phyloP scores from a whole-genome alignment of 805 yeast species.

The Zygosaccharomyces bisporus region DNA sequence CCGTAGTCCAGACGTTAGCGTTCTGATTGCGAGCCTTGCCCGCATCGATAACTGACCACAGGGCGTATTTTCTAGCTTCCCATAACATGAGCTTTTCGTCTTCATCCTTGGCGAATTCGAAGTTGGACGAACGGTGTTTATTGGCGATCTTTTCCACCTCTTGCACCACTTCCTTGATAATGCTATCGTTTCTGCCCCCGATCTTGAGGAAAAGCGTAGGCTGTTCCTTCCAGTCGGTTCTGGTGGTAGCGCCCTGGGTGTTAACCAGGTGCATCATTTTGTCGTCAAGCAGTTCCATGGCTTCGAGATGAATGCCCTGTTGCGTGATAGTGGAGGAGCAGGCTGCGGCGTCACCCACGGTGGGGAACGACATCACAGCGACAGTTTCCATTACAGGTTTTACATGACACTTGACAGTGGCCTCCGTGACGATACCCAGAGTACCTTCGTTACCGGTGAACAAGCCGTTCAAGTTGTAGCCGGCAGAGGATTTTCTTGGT shows the following conservation, averaged over 20 bases:
- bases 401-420: constrained; percentile 65
- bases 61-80: constrained; percentile 69
- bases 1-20: constrained; percentile 68
- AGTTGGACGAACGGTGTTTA: constrained; percentile 51
- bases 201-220: constrained; percentile 66
- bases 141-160: constrained; percentile 50
- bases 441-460: constrained; percentile 80
- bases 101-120: constrained; percentile 59
- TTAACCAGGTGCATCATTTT: constrained; percentile 67
- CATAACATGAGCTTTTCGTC: constrained; percentile 66
- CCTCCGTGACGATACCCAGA: constrained; percentile 72
- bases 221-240: constrained; percentile 50
- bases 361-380: constrained; percentile 63
- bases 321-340: constrained; percentile 61
- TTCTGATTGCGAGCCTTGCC: constrained; percentile 46
- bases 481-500: constrained; percentile 76
- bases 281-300: constrained; percentile 71
- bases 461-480: constrained; percentile 71
- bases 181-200: constrained; percentile 45
- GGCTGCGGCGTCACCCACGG: constrained; percentile 65
- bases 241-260: constrained; percentile 48
- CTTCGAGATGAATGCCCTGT: constrained; percentile 63
- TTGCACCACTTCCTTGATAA: constrained; percentile 43
- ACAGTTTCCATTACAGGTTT: constrained; percentile 64
- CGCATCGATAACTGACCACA: constrained; percentile 65